Evolutionary conservation across 2,329 filamentous ascomycete genomes (phyloP), one percentile per base, ranked within the genome.

Genomic region (Fusarium heterosporum): DNA sequence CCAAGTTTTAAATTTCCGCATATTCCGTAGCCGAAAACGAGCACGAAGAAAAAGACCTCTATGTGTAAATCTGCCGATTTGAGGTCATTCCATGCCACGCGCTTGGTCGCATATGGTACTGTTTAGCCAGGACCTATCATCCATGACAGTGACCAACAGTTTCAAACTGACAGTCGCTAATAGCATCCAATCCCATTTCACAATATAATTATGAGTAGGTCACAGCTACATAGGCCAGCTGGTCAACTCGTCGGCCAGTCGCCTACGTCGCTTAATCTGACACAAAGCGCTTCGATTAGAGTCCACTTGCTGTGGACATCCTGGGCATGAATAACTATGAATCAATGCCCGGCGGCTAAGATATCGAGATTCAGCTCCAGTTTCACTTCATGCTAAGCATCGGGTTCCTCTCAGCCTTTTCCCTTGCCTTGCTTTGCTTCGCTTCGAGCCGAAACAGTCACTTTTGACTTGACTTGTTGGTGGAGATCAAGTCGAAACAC

Each of bases 331-430:
- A 22, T 36, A 36, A 36, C 34, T 41, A 36, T 55, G 62, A 64
- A 40, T 52, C 59, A 39, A 64, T 64, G n/a, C 19, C 41, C 36
- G 50, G 55, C 62, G 56, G 59, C 66, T 67, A 69, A 40, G 16
- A 34, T 32, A 32, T 57, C 30, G 52, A 36, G 36, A 34, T 29
- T 22, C 22, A 17, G 26, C 43, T 28, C 13, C 25, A 46, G 22
- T 41, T 61, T 61, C 22, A 57, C 34, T 61, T 61, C 22, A 57
- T 42, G 32, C 48, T 47, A 54, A 38, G 48, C 34, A 25, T 49
- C 45, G 36, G 41, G 42, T 48, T 50, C 48, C 55, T 36, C 34
- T 36, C 22, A 22, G 22, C 22, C n/a, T 34, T 16, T 8, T 41
- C 49, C 43, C 50, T 34, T 50, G 50, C 36, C 16, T 30, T 19